Evolutionary conservation across 108 stramenopile genomes (phyloP).

Genomic region (Fragilaria radians): DNA sequence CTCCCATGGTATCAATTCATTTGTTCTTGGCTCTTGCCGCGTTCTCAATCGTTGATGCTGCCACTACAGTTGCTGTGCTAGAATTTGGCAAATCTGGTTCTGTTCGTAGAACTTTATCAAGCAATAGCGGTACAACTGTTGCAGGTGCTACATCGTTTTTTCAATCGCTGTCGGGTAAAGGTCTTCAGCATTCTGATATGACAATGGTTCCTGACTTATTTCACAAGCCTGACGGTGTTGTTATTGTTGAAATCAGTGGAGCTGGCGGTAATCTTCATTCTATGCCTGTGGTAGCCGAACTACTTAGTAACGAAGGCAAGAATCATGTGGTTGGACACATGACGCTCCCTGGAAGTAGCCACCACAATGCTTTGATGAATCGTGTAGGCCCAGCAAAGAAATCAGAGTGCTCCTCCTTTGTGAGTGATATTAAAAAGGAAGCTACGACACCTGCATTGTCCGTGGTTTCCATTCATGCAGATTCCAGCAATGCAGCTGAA

Average conservation of each 20-base stretch:
- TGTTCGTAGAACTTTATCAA: conserved; percentile 47
- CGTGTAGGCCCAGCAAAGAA: conserved; percentile 3
- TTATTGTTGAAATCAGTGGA: conserved; percentile 62
- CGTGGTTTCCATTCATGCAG: conserved; percentile 27
- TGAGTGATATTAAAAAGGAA: not conserved
- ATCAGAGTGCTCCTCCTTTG: not conserved
- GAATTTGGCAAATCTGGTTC: conserved; percentile 69
- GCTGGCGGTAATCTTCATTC: conserved; percentile 38
- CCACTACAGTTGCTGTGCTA: conserved; percentile 66
- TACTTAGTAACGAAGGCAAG: conserved; percentile 26
- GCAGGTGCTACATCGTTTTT: conserved; percentile 67
- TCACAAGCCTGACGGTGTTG: conserved; percentile 47
- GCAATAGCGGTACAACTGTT: conserved; percentile 29
- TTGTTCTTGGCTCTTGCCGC: conserved; percentile 6
- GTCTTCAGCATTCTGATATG: conserved; percentile 65
- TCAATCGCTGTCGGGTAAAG: conserved; percentile 32
- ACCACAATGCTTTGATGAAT: conserved; percentile 9
- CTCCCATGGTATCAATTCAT: too few relatives aligned
- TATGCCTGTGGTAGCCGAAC: conserved; percentile 45
- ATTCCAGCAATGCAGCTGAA: conserved; percentile 27
- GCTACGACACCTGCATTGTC: not conserved
- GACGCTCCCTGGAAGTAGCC: conserved; percentile 21
- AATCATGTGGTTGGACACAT: conserved; percentile 57
- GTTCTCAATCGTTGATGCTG: conserved; percentile 24
- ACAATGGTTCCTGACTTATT: conserved; percentile 83